A percentile compares a stretch with the other conserved stretches of the same genome.
These are phyloP conservation scores for Aspergillus olivimuriae DNA, from an alignment of 495 filamentous ascomycete genomes.

Conservation along the genomic window DNA sequence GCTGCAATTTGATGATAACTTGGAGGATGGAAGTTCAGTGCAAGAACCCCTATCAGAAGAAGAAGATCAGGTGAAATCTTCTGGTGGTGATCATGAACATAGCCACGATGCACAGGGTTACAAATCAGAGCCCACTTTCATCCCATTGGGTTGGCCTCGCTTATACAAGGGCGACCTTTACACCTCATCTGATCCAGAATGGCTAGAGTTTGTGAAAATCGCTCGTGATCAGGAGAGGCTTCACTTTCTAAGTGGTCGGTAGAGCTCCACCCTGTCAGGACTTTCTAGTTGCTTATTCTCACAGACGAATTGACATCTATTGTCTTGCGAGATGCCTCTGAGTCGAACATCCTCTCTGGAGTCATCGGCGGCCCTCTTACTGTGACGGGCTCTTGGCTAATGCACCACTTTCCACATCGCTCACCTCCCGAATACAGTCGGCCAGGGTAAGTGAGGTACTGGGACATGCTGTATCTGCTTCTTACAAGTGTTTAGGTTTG, in stretches of 20 bases:
- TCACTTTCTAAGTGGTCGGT: conserved; percentile 44
- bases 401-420: conserved; percentile 51
- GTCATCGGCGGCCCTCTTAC: conserved; percentile 45
- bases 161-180: conserved; percentile 48
- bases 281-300: conserved; percentile 10
- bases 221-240: conserved; percentile 44
- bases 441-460: conserved; percentile 46
- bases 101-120: conserved; percentile 24
- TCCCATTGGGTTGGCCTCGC: conserved; percentile 54
- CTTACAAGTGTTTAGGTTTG: conserved; percentile 35
- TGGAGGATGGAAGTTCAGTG: conserved; percentile 17
- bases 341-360: conserved; percentile 24
- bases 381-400: conserved; percentile 49
- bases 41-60: conserved; percentile 1
- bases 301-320: conserved; percentile 46
- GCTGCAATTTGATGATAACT: conserved; percentile 31
- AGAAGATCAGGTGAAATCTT: no score
- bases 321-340: conserved; percentile 29
- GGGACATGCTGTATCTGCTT: not conserved
- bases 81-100: conserved; percentile 8
- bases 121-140: conserved; percentile 46
- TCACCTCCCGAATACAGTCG: conserved; percentile 55
- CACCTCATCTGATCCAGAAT: conserved; percentile 60
- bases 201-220: conserved; percentile 57
- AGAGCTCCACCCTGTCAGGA: conserved; percentile 2